A percentile compares a stretch with the other conserved stretches of the same genome.
Evolutionary conservation across 805 yeast species (phyloP).

Genomic region (Kuraishia floccosa): DNA sequence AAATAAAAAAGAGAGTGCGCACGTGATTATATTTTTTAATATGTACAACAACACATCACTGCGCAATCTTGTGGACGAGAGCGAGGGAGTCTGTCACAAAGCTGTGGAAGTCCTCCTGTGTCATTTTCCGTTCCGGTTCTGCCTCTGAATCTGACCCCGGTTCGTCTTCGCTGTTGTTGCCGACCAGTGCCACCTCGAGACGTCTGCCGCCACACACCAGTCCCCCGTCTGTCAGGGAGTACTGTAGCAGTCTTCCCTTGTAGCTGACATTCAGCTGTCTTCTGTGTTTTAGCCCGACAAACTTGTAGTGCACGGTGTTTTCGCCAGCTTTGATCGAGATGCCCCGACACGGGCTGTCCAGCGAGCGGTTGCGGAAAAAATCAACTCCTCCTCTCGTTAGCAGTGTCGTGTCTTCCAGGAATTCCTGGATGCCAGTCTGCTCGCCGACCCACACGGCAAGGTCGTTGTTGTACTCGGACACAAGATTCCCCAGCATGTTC

Average conservation of each 20-base stretch:
- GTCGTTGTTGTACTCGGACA: slow-evolving; percentile 13
- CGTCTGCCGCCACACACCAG: too few relatives aligned
- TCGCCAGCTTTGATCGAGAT: slow-evolving; percentile 1
- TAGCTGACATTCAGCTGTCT: slow-evolving; percentile 17
- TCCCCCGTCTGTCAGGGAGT: slow-evolving; percentile 16
- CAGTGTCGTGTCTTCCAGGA: slow-evolving; percentile 12
- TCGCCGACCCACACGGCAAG: slow-evolving; percentile 19
- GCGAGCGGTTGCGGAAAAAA: not conserved
- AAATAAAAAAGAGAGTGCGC: too few relatives aligned
- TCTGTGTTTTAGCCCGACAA: slow-evolving; percentile 11
- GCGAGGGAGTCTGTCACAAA: too few relatives aligned
- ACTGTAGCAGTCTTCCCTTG: slow-evolving; percentile 22
- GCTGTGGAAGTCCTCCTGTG: too few relatives aligned
- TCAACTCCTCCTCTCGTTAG: not conserved
- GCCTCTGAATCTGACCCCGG: too few relatives aligned
- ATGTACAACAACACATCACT: too few relatives aligned
- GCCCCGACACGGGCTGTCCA: not conserved
- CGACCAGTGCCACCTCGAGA: too few relatives aligned
- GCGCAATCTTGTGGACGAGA: too few relatives aligned
- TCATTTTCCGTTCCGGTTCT: too few relatives aligned
- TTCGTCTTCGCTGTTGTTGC: too few relatives aligned
- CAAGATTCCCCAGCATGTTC: too few relatives aligned
- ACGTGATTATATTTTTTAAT: too few relatives aligned
- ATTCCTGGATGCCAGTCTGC: slow-evolving; percentile 32
- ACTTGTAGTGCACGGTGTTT: slow-evolving; percentile 8